These are phyloP conservation scores for Annulohypoxylon bovei DNA, from an alignment of 495 filamentous ascomycete genomes.

Conservation along the genomic window DNA sequence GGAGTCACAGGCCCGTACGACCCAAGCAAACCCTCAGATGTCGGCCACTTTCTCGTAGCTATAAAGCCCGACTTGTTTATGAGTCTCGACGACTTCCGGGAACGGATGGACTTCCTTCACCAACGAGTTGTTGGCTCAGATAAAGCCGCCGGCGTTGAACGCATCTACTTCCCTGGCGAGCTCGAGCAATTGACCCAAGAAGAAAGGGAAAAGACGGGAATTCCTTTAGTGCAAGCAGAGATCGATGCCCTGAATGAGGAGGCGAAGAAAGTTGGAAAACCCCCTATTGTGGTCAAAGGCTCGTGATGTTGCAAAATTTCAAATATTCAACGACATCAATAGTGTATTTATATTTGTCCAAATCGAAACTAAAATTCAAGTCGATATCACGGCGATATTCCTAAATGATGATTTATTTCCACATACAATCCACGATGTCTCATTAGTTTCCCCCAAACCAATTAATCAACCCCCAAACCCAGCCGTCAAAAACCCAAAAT, in stretches of 20 bases:
- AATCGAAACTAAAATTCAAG: too few relatives aligned
- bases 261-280: constrained; percentile 63
- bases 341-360: not conserved
- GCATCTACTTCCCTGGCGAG: constrained; percentile 83
- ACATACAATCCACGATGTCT: too few relatives aligned
- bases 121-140: constrained; percentile 69
- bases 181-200: constrained; percentile 72
- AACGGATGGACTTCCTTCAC: constrained; percentile 76
- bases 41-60: constrained; percentile 79
- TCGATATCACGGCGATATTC: too few relatives aligned
- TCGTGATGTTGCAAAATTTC: not conserved
- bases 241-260: constrained; percentile 73
- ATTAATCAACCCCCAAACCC: constrained; percentile 8
- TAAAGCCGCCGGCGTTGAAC: constrained; percentile 74
- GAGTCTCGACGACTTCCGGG: constrained; percentile 72
- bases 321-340: not conserved
- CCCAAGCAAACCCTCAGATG: constrained; percentile 70
- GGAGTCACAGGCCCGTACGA: constrained; percentile 79
- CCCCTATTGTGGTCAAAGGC: constrained; percentile 26
- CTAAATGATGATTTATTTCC: too few relatives aligned
- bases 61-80: constrained; percentile 82
- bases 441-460: not conserved
- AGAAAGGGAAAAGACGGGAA: constrained; percentile 65
- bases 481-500: constrained; percentile 73
- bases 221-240: constrained; percentile 73